Evolutionary conservation across 1,284 basidiomycete genomes (phyloP).

Genomic region (Gomphus bonarii): DNA sequence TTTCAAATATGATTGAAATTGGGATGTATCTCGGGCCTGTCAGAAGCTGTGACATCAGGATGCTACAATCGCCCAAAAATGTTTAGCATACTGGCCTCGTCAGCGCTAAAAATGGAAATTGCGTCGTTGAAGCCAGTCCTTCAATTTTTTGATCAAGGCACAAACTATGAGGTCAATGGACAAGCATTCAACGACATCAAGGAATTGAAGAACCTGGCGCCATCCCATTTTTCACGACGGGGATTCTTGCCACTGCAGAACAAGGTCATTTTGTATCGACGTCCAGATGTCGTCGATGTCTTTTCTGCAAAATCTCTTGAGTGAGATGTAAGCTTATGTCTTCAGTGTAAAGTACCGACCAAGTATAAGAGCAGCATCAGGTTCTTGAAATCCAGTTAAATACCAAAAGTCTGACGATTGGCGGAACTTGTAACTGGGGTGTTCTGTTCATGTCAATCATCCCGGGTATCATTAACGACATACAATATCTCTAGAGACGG

Average conservation of each 20-base stretch:
- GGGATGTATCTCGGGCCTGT: slow-evolving; percentile 28
- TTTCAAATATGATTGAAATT: slow-evolving; percentile 43
- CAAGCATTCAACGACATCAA: neutral
- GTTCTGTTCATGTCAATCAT: slow-evolving; percentile 9
- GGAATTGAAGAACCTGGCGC: slow-evolving; percentile 40
- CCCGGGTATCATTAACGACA: slow-evolving; percentile 16
- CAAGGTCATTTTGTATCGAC: slow-evolving; percentile 83
- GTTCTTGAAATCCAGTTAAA: slow-evolving; percentile 91
- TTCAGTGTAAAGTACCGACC: slow-evolving; percentile 32
- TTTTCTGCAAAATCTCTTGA: slow-evolving; percentile 37
- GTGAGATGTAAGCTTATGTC: slow-evolving; percentile 4
- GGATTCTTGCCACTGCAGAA: slow-evolving; percentile 77
- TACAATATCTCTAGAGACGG: slow-evolving; percentile 32
- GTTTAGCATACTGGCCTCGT: slow-evolving; percentile 43
- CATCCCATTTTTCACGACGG: slow-evolving; percentile 87
- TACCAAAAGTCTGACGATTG: slow-evolving; percentile 94
- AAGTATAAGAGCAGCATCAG: slow-evolving; percentile 80
- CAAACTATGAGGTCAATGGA: slow-evolving; percentile 11
- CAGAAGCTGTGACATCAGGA: neutral
- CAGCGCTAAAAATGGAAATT: slow-evolving; percentile 59
- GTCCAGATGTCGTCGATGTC: slow-evolving; percentile 36
- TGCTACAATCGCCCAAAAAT: neutral
- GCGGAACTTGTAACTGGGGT: slow-evolving; percentile 82
- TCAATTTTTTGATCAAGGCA: slow-evolving; percentile 4
- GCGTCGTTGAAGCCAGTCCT: slow-evolving; percentile 56